These are phyloP conservation scores for Talaromyces marneffei DNA, from an alignment of 2,329 filamentous ascomycete species.

Conservation along the genomic window DNA sequence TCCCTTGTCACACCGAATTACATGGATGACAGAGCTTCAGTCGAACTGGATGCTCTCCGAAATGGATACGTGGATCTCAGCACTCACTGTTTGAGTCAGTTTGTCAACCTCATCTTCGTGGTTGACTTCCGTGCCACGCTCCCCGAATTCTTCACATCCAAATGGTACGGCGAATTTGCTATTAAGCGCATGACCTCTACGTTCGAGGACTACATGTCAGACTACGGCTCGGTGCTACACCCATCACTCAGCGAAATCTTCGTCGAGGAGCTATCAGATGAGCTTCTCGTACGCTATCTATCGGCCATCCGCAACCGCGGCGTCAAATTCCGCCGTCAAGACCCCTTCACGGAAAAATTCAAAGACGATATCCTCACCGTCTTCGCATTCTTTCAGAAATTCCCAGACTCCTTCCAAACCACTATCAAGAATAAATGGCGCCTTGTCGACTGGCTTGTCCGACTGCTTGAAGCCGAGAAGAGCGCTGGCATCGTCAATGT, in stretches of 20 bases:
- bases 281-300: slow-evolving; percentile 81
- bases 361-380: slow-evolving; percentile 86
- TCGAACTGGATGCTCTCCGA: slow-evolving; percentile 68
- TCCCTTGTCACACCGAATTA: slow-evolving; percentile 75
- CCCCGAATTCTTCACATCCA: slow-evolving; percentile 80
- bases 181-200: slow-evolving; percentile 94
- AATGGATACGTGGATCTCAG: slow-evolving; percentile 94
- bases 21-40: slow-evolving; percentile 62
- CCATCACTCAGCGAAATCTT: slow-evolving; percentile 85
- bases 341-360: slow-evolving; percentile 88
- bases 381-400: slow-evolving; percentile 77
- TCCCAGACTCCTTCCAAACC: slow-evolving; percentile 63
- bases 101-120: slow-evolving; percentile 78
- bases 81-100: slow-evolving; percentile 84
- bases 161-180: slow-evolving; percentile 79
- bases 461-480: slow-evolving; percentile 69
- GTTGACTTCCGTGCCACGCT: slow-evolving; percentile 83
- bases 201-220: slow-evolving; percentile 87
- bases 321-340: slow-evolving; percentile 77
- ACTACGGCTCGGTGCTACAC: slow-evolving; percentile 80
- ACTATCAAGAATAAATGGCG: slow-evolving; percentile 89
- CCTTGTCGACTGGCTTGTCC: slow-evolving; percentile 76
- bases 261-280: slow-evolving; percentile 86
- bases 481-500: slow-evolving; percentile 66
- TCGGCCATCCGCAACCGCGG: slow-evolving; percentile 79